Conservation (phyloP, 2,329 filamentous ascomycete species). For the Microascus cirrosus region DNA sequence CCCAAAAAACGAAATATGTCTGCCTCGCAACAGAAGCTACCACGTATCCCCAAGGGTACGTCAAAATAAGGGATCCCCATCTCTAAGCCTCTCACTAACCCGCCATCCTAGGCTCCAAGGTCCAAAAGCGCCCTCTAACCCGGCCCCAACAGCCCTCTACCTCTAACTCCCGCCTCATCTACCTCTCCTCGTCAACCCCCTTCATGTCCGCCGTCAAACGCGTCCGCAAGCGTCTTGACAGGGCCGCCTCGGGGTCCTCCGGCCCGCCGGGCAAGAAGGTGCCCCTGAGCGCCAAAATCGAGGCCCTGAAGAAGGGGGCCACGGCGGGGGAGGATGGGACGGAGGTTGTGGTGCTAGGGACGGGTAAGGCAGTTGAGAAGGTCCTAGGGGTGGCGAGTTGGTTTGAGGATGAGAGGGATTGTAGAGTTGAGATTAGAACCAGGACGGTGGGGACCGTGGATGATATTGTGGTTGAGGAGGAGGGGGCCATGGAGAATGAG, state of each 20-base stretch:
- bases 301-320: constrained; percentile 24
- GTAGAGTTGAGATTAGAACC: constrained; percentile 47
- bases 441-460: constrained; percentile 56
- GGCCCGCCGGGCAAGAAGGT: constrained; percentile 19
- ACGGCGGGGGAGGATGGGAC: constrained; percentile 16
- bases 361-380: constrained; percentile 55
- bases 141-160: constrained; percentile 28
- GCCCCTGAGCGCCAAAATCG: constrained; percentile 33
- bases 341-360: constrained; percentile 48
- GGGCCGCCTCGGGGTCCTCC: constrained; percentile 27
- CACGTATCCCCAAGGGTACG: constrained; percentile 21
- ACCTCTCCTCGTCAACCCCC: constrained; percentile 52
- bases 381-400: constrained; percentile 50
- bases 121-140: constrained; percentile 37
- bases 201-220: constrained; percentile 60
- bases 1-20: not conserved
- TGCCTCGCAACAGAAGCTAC: constrained; percentile 19
- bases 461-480: constrained; percentile 40
- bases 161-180: constrained; percentile 39
- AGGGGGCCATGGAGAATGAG: constrained; percentile 20
- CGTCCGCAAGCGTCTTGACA: constrained; percentile 49
- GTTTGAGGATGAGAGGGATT: constrained; percentile 52
- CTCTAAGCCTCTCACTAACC: not conserved
- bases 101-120: constrained; percentile 26
- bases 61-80: not conserved